Conservation (phyloP, 148 eudicot genomes). For the Polygonum aviculare region DNA sequence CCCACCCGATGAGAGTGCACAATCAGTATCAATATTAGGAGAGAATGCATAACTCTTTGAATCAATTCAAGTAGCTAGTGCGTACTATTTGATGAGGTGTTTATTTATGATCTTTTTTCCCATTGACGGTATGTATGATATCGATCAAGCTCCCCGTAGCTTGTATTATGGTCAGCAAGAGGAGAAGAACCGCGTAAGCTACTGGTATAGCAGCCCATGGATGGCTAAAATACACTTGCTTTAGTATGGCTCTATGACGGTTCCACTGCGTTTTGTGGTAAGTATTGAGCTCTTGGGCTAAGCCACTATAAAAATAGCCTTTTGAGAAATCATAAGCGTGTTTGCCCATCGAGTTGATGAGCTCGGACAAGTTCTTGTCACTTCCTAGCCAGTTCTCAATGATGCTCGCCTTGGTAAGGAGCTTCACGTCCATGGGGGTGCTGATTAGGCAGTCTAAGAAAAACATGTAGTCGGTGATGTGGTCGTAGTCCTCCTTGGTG, state of each 20-base stretch:
- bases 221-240: background rate
- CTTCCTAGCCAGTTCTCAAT: background rate
- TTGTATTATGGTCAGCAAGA: background rate
- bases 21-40: too few species aligned
- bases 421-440: background rate
- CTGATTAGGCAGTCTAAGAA: constrained; percentile 8
- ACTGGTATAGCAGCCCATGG: background rate
- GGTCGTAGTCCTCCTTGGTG: background rate
- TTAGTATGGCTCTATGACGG: background rate
- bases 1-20: too few species aligned
- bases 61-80: too few species aligned
- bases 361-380: background rate
- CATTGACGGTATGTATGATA: too few species aligned
- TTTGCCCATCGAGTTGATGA: background rate
- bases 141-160: background rate
- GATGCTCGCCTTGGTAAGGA: background rate
- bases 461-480: constrained; percentile 1
- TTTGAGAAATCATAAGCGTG: background rate
- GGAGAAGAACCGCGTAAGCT: background rate
- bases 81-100: too few species aligned
- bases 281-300: background rate
- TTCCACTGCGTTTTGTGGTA: background rate
- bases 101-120: too few species aligned
- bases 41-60: too few species aligned
- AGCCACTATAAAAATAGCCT: background rate